These are phyloP conservation scores for Venturiaceae sp. DNA, from an alignment of 2,329 filamentous ascomycete genomes.

Conservation along the genomic window DNA sequence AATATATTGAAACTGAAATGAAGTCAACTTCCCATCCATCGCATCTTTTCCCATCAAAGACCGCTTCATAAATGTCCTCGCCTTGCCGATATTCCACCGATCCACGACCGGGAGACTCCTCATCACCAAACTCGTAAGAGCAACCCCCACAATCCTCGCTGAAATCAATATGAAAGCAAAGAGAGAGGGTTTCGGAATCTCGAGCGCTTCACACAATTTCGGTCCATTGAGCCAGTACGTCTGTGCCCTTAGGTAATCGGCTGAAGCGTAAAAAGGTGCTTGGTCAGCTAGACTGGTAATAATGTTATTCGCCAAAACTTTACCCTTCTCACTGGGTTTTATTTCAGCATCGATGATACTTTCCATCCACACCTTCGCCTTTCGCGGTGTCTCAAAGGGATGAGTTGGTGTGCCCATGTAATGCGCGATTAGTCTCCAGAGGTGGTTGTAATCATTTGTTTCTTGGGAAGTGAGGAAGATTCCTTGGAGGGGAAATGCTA, in stretches of 20 bases:
- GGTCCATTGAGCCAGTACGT: constrained; percentile 62
- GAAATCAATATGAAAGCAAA: no score
- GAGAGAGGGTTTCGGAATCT: constrained; percentile 44
- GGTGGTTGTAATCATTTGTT: constrained; percentile 57
- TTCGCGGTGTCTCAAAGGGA: constrained; percentile 49
- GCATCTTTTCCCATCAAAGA: no score
- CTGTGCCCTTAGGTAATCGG: constrained; percentile 57
- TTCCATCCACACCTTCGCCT: constrained; percentile 57
- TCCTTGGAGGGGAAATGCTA: constrained; percentile 63
- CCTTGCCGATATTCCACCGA: no score
- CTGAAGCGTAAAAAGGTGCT: constrained; percentile 55
- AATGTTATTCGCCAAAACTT: constrained; percentile 63
- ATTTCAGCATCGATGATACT: constrained; percentile 57
- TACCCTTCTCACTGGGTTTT: constrained; percentile 51
- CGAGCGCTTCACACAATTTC: constrained; percentile 49
- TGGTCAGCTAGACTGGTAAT: constrained; percentile 55
- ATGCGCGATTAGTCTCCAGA: constrained; percentile 67
- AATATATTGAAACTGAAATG: no score
- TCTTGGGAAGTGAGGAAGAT: constrained; percentile 55
- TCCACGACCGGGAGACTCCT: no score
- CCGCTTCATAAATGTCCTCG: no score
- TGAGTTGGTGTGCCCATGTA: constrained; percentile 57
- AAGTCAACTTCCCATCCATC: no score
- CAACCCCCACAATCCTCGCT: no score
- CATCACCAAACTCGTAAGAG: no score